Evolutionary conservation across 202 grass and related monocot genomes (phyloP).

Genomic region (Cymbopogon flexuosus): DNA sequence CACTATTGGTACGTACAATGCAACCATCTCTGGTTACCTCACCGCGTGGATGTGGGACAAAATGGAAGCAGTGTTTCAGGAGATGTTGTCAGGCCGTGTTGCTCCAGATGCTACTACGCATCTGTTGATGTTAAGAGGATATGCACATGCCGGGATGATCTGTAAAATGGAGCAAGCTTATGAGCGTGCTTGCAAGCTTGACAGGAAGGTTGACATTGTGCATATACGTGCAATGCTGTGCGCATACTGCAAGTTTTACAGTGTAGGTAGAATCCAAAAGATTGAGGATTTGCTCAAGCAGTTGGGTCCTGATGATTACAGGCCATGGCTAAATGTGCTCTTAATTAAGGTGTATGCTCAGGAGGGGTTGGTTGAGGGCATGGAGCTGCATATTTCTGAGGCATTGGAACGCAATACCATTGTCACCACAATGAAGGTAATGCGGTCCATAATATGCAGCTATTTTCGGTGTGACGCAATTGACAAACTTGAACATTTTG

Average conservation of each 20-base stretch:
- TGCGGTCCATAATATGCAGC: conserved; percentile 58
- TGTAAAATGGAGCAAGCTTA: conserved; percentile 78
- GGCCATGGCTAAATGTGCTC: conserved; percentile 69
- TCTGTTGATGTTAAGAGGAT: conserved; percentile 77
- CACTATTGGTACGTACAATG: conserved; percentile 63
- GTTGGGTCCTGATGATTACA: conserved; percentile 61
- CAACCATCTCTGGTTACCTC: conserved; percentile 60
- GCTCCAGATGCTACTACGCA: conserved; percentile 59
- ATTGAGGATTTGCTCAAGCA: conserved; percentile 61
- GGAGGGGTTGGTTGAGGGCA: conserved; percentile 60
- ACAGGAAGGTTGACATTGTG: conserved; percentile 22
- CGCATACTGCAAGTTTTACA: conserved; percentile 68
- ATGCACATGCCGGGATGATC: conserved; percentile 54
- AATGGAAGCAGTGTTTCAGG: conserved; percentile 54
- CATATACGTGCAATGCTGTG: conserved; percentile 73
- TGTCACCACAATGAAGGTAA: conserved; percentile 43
- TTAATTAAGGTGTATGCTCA: conserved; percentile 76
- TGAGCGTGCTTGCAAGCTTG: conserved; percentile 43
- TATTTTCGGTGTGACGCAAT: conserved; percentile 54
- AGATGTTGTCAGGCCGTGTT: conserved; percentile 46
- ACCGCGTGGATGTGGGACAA: conserved; percentile 85
- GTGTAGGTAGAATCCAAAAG: conserved; percentile 55
- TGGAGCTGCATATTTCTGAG: conserved; percentile 63
- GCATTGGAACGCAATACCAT: conserved; percentile 53
- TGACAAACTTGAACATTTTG: conserved; percentile 61